phyloP scores from a whole-genome alignment of 2,329 filamentous ascomycete genomes.

The Chalaropsis ovoidea region DNA sequence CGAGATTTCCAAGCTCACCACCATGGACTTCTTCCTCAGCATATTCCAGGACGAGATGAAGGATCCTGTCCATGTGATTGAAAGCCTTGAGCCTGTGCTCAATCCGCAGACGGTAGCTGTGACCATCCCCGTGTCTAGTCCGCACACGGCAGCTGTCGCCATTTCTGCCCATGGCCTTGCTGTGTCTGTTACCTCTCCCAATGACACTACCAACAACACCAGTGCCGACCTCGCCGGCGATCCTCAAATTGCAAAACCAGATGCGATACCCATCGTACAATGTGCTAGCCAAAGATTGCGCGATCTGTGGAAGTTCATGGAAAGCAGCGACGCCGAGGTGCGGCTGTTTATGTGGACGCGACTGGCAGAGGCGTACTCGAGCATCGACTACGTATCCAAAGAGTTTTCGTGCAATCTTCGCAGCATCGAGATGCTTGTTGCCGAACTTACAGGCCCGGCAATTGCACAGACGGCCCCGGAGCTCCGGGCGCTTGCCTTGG shows the following conservation, averaged over 20 bases:
- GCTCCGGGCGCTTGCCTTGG: constrained; percentile 57
- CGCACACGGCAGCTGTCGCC: constrained; percentile 46
- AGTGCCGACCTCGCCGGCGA: neutral
- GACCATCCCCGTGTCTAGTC: constrained; percentile 62
- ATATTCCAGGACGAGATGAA: constrained; percentile 76
- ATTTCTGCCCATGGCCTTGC: too few relatives aligned
- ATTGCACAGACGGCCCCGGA: constrained; percentile 49
- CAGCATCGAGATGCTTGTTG: constrained; percentile 72
- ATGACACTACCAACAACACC: neutral
- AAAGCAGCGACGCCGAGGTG: constrained; percentile 69
- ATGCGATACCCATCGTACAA: constrained; percentile 39
- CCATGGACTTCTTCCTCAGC: constrained; percentile 89
- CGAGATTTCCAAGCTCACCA: constrained; percentile 84
- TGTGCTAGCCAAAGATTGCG: constrained; percentile 49
- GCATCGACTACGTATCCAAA: constrained; percentile 77
- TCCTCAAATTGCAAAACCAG: constrained; percentile 22
- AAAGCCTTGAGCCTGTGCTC: constrained; percentile 82
- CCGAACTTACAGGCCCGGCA: constrained; percentile 52
- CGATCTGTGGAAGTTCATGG: constrained; percentile 78
- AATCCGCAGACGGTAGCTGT: constrained; percentile 54
- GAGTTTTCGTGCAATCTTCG: constrained; percentile 78
- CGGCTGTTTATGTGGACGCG: constrained; percentile 82
- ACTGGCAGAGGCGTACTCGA: constrained; percentile 77
- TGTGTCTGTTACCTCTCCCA: neutral
- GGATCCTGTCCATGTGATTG: constrained; percentile 75